These are phyloP conservation scores for Hypoxylon rubiginosum DNA, from an alignment of 2,329 filamentous ascomycete species.

Conservation along the genomic window DNA sequence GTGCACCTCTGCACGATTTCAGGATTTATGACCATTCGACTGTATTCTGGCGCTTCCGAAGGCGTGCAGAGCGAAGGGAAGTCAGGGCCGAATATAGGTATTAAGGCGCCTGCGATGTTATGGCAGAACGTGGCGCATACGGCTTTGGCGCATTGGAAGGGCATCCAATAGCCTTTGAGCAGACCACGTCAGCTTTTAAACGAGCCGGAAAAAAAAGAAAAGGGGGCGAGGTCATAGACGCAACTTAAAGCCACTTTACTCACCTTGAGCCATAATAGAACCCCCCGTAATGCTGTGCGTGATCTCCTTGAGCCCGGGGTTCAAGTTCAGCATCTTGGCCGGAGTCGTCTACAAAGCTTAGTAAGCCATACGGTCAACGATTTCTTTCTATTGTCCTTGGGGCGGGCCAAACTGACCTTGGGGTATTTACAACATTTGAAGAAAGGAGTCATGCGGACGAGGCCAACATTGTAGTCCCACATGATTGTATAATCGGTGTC, in stretches of 20 bases:
- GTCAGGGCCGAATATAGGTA: constrained; percentile 87
- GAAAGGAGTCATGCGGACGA: constrained; percentile 93
- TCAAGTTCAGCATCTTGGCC: constrained; percentile 82
- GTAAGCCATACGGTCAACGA: constrained; percentile 14
- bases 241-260: constrained; percentile 40
- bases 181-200: constrained; percentile 20
- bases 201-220: constrained; percentile 7
- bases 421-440: constrained; percentile 91
- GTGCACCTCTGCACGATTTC: constrained; percentile 67
- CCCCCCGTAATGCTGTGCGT: constrained; percentile 96
- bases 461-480: constrained; percentile 97
- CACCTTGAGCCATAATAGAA: constrained; percentile 89
- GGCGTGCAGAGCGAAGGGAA: constrained; percentile 81
- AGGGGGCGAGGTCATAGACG: neutral
- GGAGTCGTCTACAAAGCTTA: constrained; percentile 78
- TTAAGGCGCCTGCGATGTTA: constrained; percentile 84
- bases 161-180: constrained; percentile 93
- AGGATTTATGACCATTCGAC: constrained; percentile 74
- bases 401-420: constrained; percentile 72
- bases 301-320: constrained; percentile 87
- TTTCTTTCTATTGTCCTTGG: constrained; percentile 1
- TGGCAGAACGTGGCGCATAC: constrained; percentile 92
- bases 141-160: constrained; percentile 85
- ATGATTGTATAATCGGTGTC: constrained; percentile 81
- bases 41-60: constrained; percentile 73